These are phyloP conservation scores for Colletotrichum brevisporum DNA, from an alignment of 2,329 filamentous ascomycete species.

Conservation along the genomic window DNA sequence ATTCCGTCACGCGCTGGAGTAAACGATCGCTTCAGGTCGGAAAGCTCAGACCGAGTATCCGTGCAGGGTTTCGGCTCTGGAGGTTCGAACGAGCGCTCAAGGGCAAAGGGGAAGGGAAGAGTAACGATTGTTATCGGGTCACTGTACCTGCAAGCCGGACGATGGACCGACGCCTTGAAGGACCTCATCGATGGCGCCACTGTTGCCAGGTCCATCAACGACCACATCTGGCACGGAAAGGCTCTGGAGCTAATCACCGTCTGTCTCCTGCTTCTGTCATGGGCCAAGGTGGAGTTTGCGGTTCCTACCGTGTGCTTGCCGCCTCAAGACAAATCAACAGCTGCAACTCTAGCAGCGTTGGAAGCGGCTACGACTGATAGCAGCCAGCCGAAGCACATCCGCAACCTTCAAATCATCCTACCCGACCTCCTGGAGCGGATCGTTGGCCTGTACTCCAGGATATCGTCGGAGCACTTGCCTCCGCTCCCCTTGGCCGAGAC, in stretches of 20 bases:
- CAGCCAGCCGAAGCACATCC: slow-evolving; percentile 66
- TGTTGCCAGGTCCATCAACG: slow-evolving; percentile 83
- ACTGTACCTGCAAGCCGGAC: slow-evolving; percentile 88
- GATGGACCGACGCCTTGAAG: slow-evolving; percentile 89
- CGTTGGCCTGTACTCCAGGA: slow-evolving; percentile 78
- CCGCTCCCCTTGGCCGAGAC: slow-evolving; percentile 80
- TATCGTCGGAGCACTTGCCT: slow-evolving; percentile 79
- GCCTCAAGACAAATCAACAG: slow-evolving; percentile 61
- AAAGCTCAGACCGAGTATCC: slow-evolving; percentile 69
- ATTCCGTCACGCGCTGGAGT: slow-evolving; percentile 54
- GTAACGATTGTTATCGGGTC: slow-evolving; percentile 85
- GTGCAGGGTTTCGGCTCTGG: slow-evolving; percentile 81
- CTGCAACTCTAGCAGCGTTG: slow-evolving; percentile 40
- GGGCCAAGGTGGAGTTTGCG: slow-evolving; percentile 86
- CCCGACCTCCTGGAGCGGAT: slow-evolving; percentile 84
- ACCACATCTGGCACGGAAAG: slow-evolving; percentile 98
- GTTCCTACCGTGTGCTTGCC: slow-evolving; percentile 72
- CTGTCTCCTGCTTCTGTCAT: slow-evolving; percentile 86
- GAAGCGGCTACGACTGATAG: slow-evolving; percentile 53
- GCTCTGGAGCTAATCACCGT: slow-evolving; percentile 90
- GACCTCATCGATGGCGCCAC: slow-evolving; percentile 86
- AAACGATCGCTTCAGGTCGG: slow-evolving; percentile 62
- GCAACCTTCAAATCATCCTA: slow-evolving; percentile 70
- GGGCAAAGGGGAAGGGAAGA: slow-evolving; percentile 85
- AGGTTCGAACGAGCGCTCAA: slow-evolving; percentile 81